phyloP scores from a whole-genome alignment of 805 yeast species.

The Saccharomyces paradoxus region DNA sequence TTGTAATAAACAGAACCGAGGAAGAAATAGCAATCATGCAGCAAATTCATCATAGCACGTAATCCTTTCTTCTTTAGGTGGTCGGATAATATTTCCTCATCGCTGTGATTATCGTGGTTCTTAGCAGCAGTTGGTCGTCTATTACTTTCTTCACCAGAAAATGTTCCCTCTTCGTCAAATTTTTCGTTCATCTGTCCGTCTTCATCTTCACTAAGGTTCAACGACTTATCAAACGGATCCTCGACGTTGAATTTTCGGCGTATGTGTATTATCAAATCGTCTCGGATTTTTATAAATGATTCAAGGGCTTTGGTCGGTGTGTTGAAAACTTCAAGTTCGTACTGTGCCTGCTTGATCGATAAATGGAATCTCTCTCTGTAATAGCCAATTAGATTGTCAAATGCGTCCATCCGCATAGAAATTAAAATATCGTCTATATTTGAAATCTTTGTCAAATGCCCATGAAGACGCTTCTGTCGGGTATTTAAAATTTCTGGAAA shows the following conservation, averaged over 20 bases:
- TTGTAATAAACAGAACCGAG: slow-evolving; percentile 41
- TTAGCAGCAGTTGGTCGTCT: not conserved
- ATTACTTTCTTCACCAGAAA: not conserved
- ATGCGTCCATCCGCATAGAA: slow-evolving; percentile 53
- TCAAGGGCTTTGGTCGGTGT: slow-evolving; percentile 20
- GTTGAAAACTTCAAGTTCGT: slow-evolving; percentile 43
- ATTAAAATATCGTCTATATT: slow-evolving; percentile 57
- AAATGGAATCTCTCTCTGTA: slow-evolving; percentile 42
- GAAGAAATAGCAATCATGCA: slow-evolving; percentile 74
- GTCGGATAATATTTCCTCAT: not conserved
- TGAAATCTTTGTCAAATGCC: slow-evolving; percentile 7
- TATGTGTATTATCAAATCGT: slow-evolving; percentile 13
- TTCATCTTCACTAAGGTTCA: not conserved
- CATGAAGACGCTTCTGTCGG: slow-evolving; percentile 4
- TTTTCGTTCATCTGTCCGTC: not conserved
- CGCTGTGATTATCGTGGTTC: not conserved
- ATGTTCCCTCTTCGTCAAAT: not conserved
- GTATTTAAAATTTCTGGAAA: slow-evolving; percentile 16
- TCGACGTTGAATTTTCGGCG: slow-evolving; percentile 11
- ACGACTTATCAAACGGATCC: slow-evolving; percentile 10
- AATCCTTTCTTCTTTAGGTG: slow-evolving; percentile 6
- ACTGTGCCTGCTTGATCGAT: slow-evolving; percentile 57
- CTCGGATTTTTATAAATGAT: not conserved
- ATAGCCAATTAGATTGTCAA: slow-evolving; percentile 38
- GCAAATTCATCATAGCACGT: slow-evolving; percentile 35